Conservation (phyloP, 768 basidiomycete species). For the Amanita inopinata region DNA sequence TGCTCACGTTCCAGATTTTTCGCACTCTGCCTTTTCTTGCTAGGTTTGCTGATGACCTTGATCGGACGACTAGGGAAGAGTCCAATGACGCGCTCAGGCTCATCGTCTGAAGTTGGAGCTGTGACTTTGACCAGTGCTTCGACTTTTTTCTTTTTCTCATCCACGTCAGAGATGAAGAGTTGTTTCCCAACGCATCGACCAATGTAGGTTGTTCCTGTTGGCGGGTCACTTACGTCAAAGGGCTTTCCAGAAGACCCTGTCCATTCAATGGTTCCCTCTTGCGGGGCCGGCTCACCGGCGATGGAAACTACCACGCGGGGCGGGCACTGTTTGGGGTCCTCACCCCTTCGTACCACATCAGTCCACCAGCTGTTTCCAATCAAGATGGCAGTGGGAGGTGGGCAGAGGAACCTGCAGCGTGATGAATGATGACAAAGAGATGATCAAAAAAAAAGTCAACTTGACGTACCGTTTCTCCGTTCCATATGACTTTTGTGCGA, state of each 20-base stretch:
- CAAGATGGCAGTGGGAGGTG: constrained; percentile 89
- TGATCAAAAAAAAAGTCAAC: not conserved
- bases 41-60: constrained; percentile 97
- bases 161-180: constrained; percentile 89
- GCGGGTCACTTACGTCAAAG: constrained; percentile 73
- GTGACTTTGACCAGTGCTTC: constrained; percentile 87
- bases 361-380: constrained; percentile 95
- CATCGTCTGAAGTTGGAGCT: constrained; percentile 70
- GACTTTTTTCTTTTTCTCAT: constrained; percentile 93
- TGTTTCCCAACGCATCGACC: constrained; percentile 93
- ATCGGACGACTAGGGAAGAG: constrained; percentile 91
- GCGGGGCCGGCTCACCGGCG: constrained; percentile 79
- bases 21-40: constrained; percentile 91
- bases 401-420: constrained; percentile 69
- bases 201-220: constrained; percentile 78
- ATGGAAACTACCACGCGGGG: constrained; percentile 86
- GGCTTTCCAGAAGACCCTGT: constrained; percentile 75
- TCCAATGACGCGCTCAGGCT: constrained; percentile 77
- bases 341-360: constrained; percentile 63
- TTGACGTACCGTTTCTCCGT: constrained; percentile 76
- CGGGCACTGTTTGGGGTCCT: constrained; percentile 63
- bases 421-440: constrained; percentile 10
- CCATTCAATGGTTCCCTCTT: constrained; percentile 85
- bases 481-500: constrained; percentile 96
- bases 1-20: constrained; percentile 87